Evolutionary conservation across 2,329 filamentous ascomycete species (phyloP).

Genomic region (Phyllosticta ampelicida): DNA sequence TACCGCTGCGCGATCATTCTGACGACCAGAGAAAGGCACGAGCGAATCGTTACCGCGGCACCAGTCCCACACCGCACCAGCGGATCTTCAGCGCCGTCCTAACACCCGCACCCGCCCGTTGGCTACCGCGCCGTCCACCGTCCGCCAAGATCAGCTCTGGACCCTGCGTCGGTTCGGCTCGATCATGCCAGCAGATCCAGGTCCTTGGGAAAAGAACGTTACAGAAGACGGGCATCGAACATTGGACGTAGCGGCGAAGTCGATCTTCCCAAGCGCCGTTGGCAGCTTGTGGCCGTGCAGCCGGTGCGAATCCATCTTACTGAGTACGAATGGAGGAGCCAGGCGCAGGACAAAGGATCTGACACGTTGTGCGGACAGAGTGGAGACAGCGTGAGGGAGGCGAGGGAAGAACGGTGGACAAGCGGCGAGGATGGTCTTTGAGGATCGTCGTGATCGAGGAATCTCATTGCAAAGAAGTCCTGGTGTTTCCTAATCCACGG

Average conservation of each 20-base stretch:
- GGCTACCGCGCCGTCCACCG: neutral
- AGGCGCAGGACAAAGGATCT: neutral
- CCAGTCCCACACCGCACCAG: neutral
- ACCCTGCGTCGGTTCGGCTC: neutral
- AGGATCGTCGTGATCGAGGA: neutral
- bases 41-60: neutral
- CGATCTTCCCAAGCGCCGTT: neutral
- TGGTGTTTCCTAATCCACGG: neutral
- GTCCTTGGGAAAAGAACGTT: neutral
- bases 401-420: neutral
- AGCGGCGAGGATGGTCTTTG: neutral
- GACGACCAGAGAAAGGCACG: neutral
- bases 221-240: neutral
- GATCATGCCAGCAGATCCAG: neutral
- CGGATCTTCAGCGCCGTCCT: neutral
- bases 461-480: neutral
- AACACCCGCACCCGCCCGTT: neutral
- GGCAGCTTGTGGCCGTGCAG: neutral
- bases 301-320: neutral
- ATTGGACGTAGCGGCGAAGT: neutral
- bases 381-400: neutral
- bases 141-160: neutral
- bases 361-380: neutral
- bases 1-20: too few species aligned
- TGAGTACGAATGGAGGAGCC: neutral